Evolutionary conservation across 306 rosid genomes (phyloP), one percentile per base, ranked within the genome.

Genomic region (Vicia sativa): DNA sequence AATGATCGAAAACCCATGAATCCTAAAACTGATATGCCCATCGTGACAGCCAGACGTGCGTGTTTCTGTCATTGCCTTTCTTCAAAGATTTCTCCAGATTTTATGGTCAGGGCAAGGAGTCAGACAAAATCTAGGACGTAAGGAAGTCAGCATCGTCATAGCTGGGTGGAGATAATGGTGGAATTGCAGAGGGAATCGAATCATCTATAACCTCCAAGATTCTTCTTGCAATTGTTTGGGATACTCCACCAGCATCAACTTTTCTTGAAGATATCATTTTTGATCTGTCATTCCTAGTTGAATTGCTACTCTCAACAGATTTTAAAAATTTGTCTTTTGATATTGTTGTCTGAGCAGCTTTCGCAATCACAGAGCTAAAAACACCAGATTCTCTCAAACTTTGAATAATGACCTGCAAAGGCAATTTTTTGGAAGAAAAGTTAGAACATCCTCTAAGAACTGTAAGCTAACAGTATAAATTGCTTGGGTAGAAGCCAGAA

Each of bases 161-260:
- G 76, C 68, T 52, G 1, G 99, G 99, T 0, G 97, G 96, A 71
- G 97, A 82, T 64, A 83, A 73, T 21, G 99, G 99, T 18, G 97
- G 91, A 75, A 88, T 53, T 25, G 99, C 99, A 16, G 66, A 66
- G 10, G 83, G 78, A 65, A 77, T 70, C 53, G 82, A 77, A 11
- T 34, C 78, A 48, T 79, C 74, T 53, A 71, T 55, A 57, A 77
- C 69, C 79, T 81, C 95, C 82, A 90, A 79, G 65, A 83, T 74
- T 76, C 91, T 90, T 87, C 96, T 86, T 50, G 73, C 84, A 55
- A 75, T 82, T 49, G 78, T 76, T 83, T 88, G 89, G 63, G 83
- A 68, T 80, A 82, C 74, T 23, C 71, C 44, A 9, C 78, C 75
- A 34, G 81, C 87, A 56, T 72, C 87, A 41, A 77, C 58, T 84